These are phyloP conservation scores for Solanum gandarillasii DNA, from an alignment of 257 asterid genomes.

Conservation along the genomic window DNA sequence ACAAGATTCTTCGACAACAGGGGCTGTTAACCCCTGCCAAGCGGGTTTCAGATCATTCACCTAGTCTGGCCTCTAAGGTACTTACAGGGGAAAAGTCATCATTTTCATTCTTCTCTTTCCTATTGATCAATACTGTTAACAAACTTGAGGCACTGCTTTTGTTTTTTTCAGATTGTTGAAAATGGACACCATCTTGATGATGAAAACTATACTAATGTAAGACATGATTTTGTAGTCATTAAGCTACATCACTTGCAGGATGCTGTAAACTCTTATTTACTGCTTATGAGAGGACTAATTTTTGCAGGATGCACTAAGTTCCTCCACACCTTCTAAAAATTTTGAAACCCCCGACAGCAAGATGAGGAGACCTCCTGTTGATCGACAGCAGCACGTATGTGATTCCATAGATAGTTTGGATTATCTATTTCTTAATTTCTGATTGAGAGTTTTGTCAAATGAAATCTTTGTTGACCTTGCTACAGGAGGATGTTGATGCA, in stretches of 20 bases:
- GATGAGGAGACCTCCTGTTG: conserved; percentile 72
- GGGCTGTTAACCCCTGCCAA: conserved; percentile 51
- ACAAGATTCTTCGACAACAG: conserved; percentile 81
- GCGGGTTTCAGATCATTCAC: conserved; percentile 36
- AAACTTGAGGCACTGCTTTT: conserved; percentile 3
- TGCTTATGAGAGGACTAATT: neutral
- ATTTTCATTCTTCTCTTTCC: conserved; percentile 3
- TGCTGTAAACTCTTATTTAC: conserved; percentile 4
- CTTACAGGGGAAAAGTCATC: neutral
- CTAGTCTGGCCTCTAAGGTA: conserved; percentile 42
- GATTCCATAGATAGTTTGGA: conserved; percentile 1
- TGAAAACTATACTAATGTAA: conserved; percentile 40
- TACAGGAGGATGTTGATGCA: conserved; percentile 96
- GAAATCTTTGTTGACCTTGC: conserved; percentile 6
- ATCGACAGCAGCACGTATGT: conserved; percentile 76
- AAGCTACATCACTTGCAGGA: neutral
- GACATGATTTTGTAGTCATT: conserved; percentile 8
- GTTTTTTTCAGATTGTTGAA: conserved; percentile 49
- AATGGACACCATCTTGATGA: conserved; percentile 70
- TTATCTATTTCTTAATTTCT: neutral
- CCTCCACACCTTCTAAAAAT: conserved; percentile 39
- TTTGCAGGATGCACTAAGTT: conserved; percentile 47
- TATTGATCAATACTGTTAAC: neutral
- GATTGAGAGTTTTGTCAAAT: conserved; percentile 1
- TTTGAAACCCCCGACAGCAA: conserved; percentile 78